Evolutionary conservation across 257 asterid genomes (phyloP).

Genomic region (Solanum raphanifolium): DNA sequence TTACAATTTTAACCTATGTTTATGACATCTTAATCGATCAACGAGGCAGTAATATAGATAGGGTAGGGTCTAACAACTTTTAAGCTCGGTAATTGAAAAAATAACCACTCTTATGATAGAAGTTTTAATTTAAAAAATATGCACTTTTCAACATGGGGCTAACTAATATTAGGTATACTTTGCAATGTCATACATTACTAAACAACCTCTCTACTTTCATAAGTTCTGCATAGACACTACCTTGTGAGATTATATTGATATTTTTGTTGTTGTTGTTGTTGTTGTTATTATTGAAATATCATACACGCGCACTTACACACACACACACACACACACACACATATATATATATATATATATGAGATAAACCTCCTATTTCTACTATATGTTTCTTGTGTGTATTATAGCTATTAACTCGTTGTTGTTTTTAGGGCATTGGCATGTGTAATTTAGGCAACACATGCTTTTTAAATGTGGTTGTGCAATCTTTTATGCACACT

Average conservation of each 20-base stretch:
- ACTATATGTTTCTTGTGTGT: neutral
- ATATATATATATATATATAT: no score
- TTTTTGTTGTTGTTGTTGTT: neutral
- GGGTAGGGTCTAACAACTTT: neutral
- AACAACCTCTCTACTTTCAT: no score
- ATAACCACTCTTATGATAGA: no score
- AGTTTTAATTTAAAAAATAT: no score
- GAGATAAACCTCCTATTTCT: no score
- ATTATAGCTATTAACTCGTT: neutral
- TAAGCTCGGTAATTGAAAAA: neutral
- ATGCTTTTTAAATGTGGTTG: slow-evolving; percentile 67
- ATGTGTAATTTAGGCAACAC: slow-evolving; percentile 61
- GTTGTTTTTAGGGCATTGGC: neutral
- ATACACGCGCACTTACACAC: rapidly evolving
- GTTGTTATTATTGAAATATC: neutral
- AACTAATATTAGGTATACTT: no score
- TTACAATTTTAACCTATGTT: no score
- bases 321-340: no score
- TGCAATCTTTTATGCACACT: slow-evolving; percentile 69
- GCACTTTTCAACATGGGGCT: neutral
- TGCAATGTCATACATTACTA: no score
- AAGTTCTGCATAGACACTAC: neutral
- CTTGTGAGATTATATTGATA: neutral
- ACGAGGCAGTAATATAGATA: no score
- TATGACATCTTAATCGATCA: neutral